Evolutionary conservation across 768 basidiomycete species (phyloP).

Genomic region (Phlegmacium glaucopus): DNA sequence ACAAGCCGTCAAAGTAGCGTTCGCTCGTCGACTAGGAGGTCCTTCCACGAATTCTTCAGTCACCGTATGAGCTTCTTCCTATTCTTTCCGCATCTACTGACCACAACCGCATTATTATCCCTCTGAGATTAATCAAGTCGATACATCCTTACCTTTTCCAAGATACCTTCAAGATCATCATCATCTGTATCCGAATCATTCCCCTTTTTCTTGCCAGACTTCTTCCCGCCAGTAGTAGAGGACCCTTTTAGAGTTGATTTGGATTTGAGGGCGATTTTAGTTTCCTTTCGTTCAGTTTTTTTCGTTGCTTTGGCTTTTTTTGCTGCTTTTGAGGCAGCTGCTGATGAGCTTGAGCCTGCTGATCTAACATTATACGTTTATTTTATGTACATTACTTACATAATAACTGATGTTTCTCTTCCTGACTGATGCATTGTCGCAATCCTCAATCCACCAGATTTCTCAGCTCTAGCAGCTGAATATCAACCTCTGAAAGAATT

Average conservation of each 20-base stretch:
- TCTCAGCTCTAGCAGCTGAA: conserved; percentile 47
- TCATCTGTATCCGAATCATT: conserved; percentile 59
- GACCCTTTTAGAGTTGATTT: conserved; percentile 5
- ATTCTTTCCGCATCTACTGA: conserved; percentile 75
- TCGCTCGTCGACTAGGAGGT: conserved; percentile 79
- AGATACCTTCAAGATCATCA: conserved; percentile 75
- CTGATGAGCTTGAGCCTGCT: conserved; percentile 46
- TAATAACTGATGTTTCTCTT: no score
- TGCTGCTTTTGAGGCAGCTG: not conserved
- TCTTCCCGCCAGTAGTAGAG: conserved; percentile 4
- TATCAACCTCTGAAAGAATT: conserved; percentile 47
- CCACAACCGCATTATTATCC: conserved; percentile 5
- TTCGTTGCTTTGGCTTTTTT: conserved; percentile 29
- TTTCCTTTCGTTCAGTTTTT: not conserved
- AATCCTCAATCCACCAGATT: conserved; percentile 46
- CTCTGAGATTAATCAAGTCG: conserved; percentile 3
- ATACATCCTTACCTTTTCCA: conserved; percentile 58
- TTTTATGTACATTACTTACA: no score
- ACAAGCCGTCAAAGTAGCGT: conserved; percentile 77
- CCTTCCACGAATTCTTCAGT: conserved; percentile 83
- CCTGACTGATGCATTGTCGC: conserved; percentile 43
- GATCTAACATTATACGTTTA: no score
- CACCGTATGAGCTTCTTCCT: conserved; percentile 80
- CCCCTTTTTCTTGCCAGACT: conserved; percentile 18
- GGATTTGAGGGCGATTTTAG: conserved; percentile 1